These are phyloP conservation scores for Tricholoma flavovirens DNA, from an alignment of 768 basidiomycete species.

Conservation along the genomic window DNA sequence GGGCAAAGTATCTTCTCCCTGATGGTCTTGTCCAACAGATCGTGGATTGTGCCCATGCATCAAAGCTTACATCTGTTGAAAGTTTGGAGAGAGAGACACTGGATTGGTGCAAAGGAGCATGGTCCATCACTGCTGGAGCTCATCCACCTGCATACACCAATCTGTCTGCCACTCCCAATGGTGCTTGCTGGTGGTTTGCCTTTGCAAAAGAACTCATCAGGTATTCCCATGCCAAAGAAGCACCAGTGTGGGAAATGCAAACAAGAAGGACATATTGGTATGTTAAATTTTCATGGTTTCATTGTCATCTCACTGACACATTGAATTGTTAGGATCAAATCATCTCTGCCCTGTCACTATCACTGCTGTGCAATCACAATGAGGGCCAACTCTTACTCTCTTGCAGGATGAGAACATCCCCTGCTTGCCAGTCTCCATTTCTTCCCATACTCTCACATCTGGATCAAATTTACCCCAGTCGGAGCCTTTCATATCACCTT, in stretches of 20 bases:
- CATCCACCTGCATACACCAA: background rate
- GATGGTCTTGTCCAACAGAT: background rate
- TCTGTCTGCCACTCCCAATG: background rate
- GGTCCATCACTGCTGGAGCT: background rate
- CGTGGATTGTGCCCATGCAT: background rate
- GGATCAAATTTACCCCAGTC: too few relatives aligned
- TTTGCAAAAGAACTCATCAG: background rate
- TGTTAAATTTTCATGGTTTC: background rate
- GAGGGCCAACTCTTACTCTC: too few relatives aligned
- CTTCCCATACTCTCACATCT: too few relatives aligned
- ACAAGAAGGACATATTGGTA: background rate
- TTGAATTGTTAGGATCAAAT: background rate
- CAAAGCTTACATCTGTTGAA: background rate
- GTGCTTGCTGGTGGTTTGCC: background rate
- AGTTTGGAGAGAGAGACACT: slow-evolving; percentile 3
- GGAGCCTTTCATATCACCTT: background rate
- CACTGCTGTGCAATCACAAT: background rate
- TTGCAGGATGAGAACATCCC: too few relatives aligned
- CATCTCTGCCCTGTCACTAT: background rate
- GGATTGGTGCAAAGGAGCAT: background rate
- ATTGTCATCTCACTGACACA: background rate
- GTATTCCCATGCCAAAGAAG: background rate
- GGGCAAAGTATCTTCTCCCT: background rate
- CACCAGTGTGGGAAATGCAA: background rate
- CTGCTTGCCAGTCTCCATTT: too few relatives aligned